Evolutionary conservation across 1,284 basidiomycete species (phyloP), one percentile per base, ranked within the genome.

Genomic region (Coriolopsis trogii): DNA sequence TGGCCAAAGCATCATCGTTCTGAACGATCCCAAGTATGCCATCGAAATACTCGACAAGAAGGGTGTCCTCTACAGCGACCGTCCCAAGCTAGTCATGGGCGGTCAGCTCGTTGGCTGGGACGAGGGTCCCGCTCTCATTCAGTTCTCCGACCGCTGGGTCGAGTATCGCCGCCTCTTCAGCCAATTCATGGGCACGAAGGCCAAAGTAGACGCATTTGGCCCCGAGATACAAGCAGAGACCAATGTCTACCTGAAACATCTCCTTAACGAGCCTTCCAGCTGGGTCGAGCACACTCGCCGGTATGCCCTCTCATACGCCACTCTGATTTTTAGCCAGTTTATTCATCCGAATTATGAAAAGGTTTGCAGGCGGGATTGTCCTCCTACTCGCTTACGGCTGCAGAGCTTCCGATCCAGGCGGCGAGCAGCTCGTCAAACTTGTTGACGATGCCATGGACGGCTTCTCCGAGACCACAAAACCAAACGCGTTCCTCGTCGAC

Each of bases 51-150:
- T 89, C 34, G 84, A 87, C 63, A 85, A 82, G 67, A 82, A 84
- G 59, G 80, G 81, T 46, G 68, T 78, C 12, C 78, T 80, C 36
- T 87, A 86, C 66, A 86, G 85, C 8, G 83, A 87, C 59, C 76
- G 87, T 16, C 85, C 87, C 1, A 70, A 70, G n/a, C 46, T 70
- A 13, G 39, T 50, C 13, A 65, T 71, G 60, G 56, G 55, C 16
- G 59, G 63, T 39, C 82, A 87, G 61, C 74, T 87, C 10, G 74
- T 83, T 18, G 85, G 85, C 24, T 87, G 85, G 85, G 81, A 82
- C 51, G 72, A 82, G 52, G 78, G 80, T 0, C 71, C 87, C 23
- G 84, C 76, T 16, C 74, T 88, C 46, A 69, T 81, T 37, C 81
- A 75, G 26, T 86, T 85, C 61, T 80, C 80, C 48, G 78, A 83